These are phyloP conservation scores for Rhodotorula babjevae DNA, from an alignment of 768 basidiomycete genomes.

Conservation along the genomic window DNA sequence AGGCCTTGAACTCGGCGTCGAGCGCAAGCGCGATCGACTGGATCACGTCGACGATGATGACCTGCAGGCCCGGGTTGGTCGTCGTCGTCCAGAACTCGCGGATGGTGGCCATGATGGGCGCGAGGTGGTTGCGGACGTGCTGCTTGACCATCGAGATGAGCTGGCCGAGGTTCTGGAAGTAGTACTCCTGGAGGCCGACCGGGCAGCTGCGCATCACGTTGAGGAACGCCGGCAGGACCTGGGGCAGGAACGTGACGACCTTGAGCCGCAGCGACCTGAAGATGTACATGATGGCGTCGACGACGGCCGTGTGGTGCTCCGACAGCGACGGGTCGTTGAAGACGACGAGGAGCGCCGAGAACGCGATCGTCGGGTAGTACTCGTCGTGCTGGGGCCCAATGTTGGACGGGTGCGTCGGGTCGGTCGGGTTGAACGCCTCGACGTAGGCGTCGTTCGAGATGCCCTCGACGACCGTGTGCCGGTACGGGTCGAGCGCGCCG, in stretches of 20 bases:
- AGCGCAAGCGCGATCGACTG: constrained; percentile 88
- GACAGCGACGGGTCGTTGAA: constrained; percentile 82
- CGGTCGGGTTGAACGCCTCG: constrained; percentile 53
- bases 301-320: constrained; percentile 83
- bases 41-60: constrained; percentile 85
- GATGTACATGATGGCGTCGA: constrained; percentile 97
- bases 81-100: constrained; percentile 78
- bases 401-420: constrained; percentile 50
- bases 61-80: constrained; percentile 64
- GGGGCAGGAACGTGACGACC: constrained; percentile 89
- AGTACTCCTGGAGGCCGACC: constrained; percentile 80
- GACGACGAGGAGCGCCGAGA: constrained; percentile 77
- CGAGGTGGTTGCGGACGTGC: constrained; percentile 86
- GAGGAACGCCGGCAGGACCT: constrained; percentile 94
- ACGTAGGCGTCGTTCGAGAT: constrained; percentile 61
- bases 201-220: constrained; percentile 71
- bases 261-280: constrained; percentile 97
- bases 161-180: constrained; percentile 90
- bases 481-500: constrained; percentile 92
- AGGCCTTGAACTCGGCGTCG: constrained; percentile 95
- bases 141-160: constrained; percentile 94
- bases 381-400: constrained; percentile 58
- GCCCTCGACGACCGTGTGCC: constrained; percentile 66
- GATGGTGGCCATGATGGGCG: constrained; percentile 75
- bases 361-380: constrained; percentile 94